Evolutionary conservation across 148 eudicot genomes (phyloP).

Genomic region (Talinum fruticosum): DNA sequence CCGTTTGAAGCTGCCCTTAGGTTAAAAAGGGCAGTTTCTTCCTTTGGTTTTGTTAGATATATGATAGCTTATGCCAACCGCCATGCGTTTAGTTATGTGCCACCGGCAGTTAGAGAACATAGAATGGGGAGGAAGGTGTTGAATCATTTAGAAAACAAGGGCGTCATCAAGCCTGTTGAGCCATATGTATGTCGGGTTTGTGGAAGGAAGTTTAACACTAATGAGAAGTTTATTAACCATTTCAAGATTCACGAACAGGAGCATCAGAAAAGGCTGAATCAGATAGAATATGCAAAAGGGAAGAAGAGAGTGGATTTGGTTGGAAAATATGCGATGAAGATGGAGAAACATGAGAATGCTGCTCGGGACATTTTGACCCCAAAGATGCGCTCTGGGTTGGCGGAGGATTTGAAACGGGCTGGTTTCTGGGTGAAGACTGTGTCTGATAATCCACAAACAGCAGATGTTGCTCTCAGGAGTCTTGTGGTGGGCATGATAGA

Average conservation of each 20-base stretch:
- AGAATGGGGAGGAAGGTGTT: constrained; percentile 52
- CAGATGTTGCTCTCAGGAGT: constrained; percentile 55
- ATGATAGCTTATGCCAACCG: constrained; percentile 73
- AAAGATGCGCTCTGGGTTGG: constrained; percentile 67
- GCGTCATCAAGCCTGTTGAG: constrained; percentile 43
- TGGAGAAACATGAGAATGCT: constrained; percentile 68
- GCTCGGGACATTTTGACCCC: constrained; percentile 64
- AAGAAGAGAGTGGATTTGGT: constrained; percentile 60
- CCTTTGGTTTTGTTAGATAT: constrained; percentile 57
- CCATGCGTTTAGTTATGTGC: constrained; percentile 62
- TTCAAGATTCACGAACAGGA: constrained; percentile 76
- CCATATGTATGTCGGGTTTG: constrained; percentile 67
- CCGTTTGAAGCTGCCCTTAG: constrained; percentile 64
- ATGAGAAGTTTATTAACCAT: constrained; percentile 67
- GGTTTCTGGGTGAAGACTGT: constrained; percentile 77
- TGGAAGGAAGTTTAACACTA: constrained; percentile 64
- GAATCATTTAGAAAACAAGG: constrained; percentile 52
- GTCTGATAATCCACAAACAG: constrained; percentile 65
- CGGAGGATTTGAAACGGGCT: constrained; percentile 67
- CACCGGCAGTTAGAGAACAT: constrained; percentile 38
- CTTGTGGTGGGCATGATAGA: constrained; percentile 77
- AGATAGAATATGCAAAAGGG: constrained; percentile 72
- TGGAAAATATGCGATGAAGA: constrained; percentile 58
- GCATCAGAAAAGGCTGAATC: constrained; percentile 58
- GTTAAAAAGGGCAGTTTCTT: constrained; percentile 54